These are phyloP conservation scores for Sequoia sempervirens DNA, from an alignment of 75 land plant genomes.

Conservation along the genomic window DNA sequence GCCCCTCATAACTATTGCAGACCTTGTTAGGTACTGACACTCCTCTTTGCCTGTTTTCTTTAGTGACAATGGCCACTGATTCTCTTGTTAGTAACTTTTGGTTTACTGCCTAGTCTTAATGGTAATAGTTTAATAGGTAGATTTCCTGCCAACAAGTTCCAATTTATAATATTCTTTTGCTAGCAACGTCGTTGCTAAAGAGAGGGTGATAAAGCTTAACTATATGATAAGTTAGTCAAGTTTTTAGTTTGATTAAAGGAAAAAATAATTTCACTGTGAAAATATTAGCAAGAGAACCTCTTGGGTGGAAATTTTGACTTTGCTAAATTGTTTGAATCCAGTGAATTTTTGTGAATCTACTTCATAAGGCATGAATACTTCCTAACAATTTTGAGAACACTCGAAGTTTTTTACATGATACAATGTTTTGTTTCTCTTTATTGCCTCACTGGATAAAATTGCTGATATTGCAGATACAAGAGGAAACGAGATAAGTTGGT, in stretches of 20 bases:
- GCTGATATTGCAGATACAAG: slow-evolving; percentile 53
- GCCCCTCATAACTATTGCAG: slow-evolving; percentile 92
- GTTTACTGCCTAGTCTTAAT: not conserved
- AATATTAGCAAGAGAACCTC: no score
- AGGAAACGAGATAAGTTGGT: slow-evolving; percentile 85
- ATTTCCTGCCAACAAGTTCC: not conserved
- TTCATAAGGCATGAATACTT: no score
- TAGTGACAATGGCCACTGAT: not conserved
- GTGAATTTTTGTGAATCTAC: no score
- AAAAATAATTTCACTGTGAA: not conserved
- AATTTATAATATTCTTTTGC: not conserved
- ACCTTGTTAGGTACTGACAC: slow-evolving; percentile 69
- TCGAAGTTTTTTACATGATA: not conserved
- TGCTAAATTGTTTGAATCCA: no score
- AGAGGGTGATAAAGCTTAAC: not conserved
- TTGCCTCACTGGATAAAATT: not conserved
- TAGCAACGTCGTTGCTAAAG: not conserved
- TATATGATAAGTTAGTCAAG: not conserved
- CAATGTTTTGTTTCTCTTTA: not conserved
- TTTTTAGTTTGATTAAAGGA: not conserved
- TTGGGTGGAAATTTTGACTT: no score
- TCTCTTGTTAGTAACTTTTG: not conserved
- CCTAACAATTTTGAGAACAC: no score
- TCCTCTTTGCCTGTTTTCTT: not conserved
- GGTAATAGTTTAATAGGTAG: not conserved